Base-by-base conservation (phyloP, 495 filamentous ascomycete species). In the Hypomontagnella submonticulosa region DNA sequence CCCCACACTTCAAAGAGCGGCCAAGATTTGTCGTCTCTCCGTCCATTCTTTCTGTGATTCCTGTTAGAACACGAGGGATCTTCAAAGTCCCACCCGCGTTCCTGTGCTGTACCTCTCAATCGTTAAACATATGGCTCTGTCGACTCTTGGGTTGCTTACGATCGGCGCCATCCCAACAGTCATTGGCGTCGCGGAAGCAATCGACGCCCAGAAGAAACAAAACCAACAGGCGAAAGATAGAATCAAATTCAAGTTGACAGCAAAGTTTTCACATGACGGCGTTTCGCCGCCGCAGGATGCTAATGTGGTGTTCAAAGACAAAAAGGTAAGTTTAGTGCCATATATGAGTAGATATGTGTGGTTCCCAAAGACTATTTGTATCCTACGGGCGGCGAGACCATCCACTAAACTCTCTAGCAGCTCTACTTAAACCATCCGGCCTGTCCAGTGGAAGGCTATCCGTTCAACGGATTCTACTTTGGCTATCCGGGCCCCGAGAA, bases 381-480 rank as follows among this genome's bases (percentile, higher is more conserved):
- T 37, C n/a, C 34, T 36, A 33, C 33, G 11, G 37, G 23, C 16
- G 32, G 36, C 34, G 13, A 47, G 40, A 13, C 30, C 12, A 7
- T 40, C 27, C 43, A 34, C 66, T 61, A 65, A 61, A 69, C 54
- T 20, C 0, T 12, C 12, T 43, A 6, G 13, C 54, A 83, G 81
- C 62, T 83, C 38, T 79, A 76, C 74, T 69, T 83, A 61, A 80
- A 81, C 50, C 77, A 81, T 47, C 80, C 81, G 12, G 72, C 61
- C 10, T 71, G 69, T 38, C 79, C 80, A 12, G 67, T 78, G 40
- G 71, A 75, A 2, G 83, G 80, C 0, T 84, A 84, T 73, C 81
- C 79, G 20, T 87, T 88, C 66, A 80, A 81, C 61, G 86, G 86
- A 10, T 88, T 84, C 67, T 87, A 84, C 72, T 85, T 87, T 63